Evolutionary conservation across 805 yeast species (phyloP).

Genomic region (Sporopachydermia quercuum): DNA sequence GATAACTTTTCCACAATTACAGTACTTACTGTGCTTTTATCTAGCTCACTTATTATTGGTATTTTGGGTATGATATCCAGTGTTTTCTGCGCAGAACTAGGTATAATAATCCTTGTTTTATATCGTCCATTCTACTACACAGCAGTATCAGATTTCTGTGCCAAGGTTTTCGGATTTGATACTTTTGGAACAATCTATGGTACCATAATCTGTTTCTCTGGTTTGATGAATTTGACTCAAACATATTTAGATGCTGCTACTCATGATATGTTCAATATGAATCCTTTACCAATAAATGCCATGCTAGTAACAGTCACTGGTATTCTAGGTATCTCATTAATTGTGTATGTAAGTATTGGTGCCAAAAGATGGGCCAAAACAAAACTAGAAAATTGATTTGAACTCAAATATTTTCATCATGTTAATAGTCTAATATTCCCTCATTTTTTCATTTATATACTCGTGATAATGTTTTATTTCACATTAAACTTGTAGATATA

Average conservation of each 20-base stretch:
- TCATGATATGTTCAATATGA: constrained; percentile 48
- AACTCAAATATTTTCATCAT: no score
- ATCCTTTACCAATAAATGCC: constrained; percentile 69
- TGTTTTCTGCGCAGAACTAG: constrained; percentile 38
- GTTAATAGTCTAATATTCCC: no score
- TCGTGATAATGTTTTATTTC: no score
- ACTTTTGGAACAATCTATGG: constrained; percentile 92
- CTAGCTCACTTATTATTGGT: constrained; percentile 50
- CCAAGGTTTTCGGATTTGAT: constrained; percentile 84
- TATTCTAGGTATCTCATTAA: constrained; percentile 31
- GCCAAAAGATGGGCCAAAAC: constrained; percentile 19
- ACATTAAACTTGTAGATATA: no score
- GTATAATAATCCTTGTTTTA: constrained; percentile 58
- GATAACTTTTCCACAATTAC: constrained; percentile 58
- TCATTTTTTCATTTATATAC: no score
- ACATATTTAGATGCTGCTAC: constrained; percentile 56
- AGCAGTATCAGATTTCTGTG: constrained; percentile 79
- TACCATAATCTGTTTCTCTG: constrained; percentile 65
- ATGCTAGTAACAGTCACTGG: constrained; percentile 39
- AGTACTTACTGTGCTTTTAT: constrained; percentile 36
- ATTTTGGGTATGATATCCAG: constrained; percentile 47
- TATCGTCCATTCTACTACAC: constrained; percentile 91
- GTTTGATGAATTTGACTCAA: constrained; percentile 64
- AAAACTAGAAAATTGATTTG: background rate
- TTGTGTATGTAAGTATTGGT: constrained; percentile 23